Evolutionary conservation across 768 basidiomycete species (phyloP).

Genomic region (Auriscalpium microsporum): DNA sequence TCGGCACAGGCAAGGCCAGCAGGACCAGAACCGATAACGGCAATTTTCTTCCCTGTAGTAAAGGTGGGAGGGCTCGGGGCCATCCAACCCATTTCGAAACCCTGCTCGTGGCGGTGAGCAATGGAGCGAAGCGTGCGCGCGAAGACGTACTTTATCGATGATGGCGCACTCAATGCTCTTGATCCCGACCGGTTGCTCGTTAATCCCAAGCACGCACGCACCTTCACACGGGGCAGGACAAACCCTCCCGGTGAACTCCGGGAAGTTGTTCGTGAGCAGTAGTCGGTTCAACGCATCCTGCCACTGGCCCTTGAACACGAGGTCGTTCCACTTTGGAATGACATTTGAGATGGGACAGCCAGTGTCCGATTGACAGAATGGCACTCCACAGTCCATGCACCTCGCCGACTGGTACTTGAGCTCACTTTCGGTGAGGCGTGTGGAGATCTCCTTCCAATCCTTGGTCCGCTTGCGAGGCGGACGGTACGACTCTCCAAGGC

Average conservation of each 20-base stretch:
- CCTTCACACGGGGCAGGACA: slow-evolving; percentile 98
- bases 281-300: slow-evolving; percentile 88
- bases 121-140: background rate
- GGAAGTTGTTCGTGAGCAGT: slow-evolving; percentile 94
- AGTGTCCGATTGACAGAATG: slow-evolving; percentile 92
- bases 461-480: slow-evolving; percentile 94
- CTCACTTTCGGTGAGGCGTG: slow-evolving; percentile 80
- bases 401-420: slow-evolving; percentile 93
- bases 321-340: slow-evolving; percentile 98
- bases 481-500: slow-evolving; percentile 87
- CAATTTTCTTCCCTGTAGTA: slow-evolving; percentile 83
- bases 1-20: slow-evolving; percentile 93
- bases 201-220: slow-evolving; percentile 95
- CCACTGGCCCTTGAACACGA: slow-evolving; percentile 98
- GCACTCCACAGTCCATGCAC: slow-evolving; percentile 97
- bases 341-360: slow-evolving; percentile 98
- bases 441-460: slow-evolving; percentile 96
- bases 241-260: slow-evolving; percentile 94
- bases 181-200: slow-evolving; percentile 95
- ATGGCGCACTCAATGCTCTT: slow-evolving; percentile 99
- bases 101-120: slow-evolving; percentile 34
- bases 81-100: slow-evolving; percentile 99
- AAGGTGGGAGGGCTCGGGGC: slow-evolving; percentile 66
- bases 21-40: slow-evolving; percentile 92
- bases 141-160: slow-evolving; percentile 74